These are phyloP conservation scores for Kodamaea sp. DNA, from an alignment of 1,139 yeast species.

Conservation along the genomic window DNA sequence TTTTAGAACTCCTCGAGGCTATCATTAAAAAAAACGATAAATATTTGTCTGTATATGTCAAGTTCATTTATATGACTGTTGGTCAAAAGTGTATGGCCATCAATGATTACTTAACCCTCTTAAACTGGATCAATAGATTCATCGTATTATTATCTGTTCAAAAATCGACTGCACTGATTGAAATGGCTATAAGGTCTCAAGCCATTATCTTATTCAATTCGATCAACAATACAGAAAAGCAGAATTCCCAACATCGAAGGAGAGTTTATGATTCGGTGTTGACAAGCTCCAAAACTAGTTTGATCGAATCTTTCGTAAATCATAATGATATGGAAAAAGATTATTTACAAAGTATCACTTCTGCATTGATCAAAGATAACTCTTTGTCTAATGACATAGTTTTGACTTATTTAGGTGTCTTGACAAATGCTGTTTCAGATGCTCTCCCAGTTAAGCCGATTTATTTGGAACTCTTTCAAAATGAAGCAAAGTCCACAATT, in stretches of 20 bases:
- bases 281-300: constrained; percentile 31
- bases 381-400: constrained; percentile 9
- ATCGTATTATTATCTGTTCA: constrained; percentile 20
- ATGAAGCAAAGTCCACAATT: constrained; percentile 7
- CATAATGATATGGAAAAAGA: constrained; percentile 3
- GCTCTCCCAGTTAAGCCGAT: constrained; percentile 41
- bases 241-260: constrained; percentile 34
- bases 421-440: constrained; percentile 37
- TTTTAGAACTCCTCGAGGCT: constrained; percentile 33
- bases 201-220: constrained; percentile 22
- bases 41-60: constrained; percentile 31
- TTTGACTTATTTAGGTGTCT: constrained; percentile 34
- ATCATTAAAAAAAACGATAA: constrained; percentile 30
- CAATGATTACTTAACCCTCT: constrained; percentile 52
- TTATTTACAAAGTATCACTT: constrained; percentile 6
- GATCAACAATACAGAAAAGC: constrained; percentile 12
- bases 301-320: constrained; percentile 18
- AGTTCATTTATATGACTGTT: constrained; percentile 32
- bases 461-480: constrained; percentile 20
- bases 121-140: constrained; percentile 51
- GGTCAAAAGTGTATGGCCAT: constrained; percentile 42
- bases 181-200: constrained; percentile 18
- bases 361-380: constrained; percentile 6
- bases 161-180: constrained; percentile 10
- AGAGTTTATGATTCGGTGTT: constrained; percentile 47